phyloP scores from a whole-genome alignment of 495 filamentous ascomycete species.

The Podospora australis region DNA sequence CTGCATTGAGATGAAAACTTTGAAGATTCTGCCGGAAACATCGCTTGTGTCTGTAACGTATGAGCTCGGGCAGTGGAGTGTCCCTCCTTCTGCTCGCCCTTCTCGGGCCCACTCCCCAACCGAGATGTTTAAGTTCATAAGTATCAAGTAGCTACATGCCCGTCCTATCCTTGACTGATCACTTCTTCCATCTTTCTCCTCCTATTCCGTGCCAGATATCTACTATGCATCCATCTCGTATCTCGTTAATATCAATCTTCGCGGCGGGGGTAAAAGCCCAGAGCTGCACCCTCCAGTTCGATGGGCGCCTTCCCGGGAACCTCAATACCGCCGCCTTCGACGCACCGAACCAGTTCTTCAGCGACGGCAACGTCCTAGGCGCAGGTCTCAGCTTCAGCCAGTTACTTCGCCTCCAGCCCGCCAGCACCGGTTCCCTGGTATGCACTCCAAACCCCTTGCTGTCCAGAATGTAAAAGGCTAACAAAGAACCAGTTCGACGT shows the following conservation, averaged over 20 bases:
- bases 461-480: neutral
- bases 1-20: no score
- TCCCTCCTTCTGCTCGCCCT: no score
- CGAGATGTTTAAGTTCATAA: no score
- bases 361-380: constrained; percentile 27
- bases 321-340: constrained; percentile 27
- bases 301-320: constrained; percentile 25
- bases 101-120: no score
- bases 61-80: no score
- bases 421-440: constrained; percentile 20
- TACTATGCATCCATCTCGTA: constrained; percentile 19
- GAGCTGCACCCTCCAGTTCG: constrained; percentile 31
- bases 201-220: no score
- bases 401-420: constrained; percentile 19
- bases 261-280: constrained; percentile 13
- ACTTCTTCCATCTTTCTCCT: no score
- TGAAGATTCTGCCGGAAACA: no score
- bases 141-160: no score
- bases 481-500: constrained; percentile 25
- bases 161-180: no score
- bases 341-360: constrained; percentile 26
- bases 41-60: no score
- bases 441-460: neutral
- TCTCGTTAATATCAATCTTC: constrained; percentile 6
- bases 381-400: constrained; percentile 24